phyloP scores from a whole-genome alignment of 768 basidiomycete species.

The Dacryopinax primogenitus region DNA sequence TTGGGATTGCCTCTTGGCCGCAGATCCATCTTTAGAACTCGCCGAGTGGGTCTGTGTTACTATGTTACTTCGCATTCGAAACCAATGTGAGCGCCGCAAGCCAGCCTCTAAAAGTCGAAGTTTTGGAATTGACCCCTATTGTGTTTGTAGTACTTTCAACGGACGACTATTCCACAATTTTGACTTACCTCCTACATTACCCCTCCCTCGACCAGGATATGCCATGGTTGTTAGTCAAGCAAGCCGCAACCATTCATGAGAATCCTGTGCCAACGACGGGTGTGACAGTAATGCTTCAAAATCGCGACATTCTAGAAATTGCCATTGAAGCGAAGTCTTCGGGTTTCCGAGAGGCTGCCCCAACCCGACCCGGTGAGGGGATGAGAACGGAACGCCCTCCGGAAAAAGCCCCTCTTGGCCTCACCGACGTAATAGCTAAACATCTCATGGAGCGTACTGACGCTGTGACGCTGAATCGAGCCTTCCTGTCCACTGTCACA shows the following conservation, averaged over 20 bases:
- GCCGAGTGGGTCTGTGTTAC: conserved; percentile 82
- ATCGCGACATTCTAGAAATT: conserved; percentile 62
- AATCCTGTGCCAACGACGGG: conserved; percentile 64
- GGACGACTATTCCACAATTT: conserved; percentile 65
- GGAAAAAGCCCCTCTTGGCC: conserved; percentile 32
- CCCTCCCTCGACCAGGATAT: conserved; percentile 49
- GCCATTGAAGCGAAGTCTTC: conserved; percentile 50
- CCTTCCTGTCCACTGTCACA: conserved; percentile 64
- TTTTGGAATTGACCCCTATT: neutral
- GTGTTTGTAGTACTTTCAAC: conserved; percentile 55
- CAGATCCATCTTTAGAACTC: conserved; percentile 63
- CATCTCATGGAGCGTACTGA: conserved; percentile 64
- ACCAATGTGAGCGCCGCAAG: conserved; percentile 61
- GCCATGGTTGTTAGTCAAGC: conserved; percentile 54
- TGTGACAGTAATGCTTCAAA: conserved; percentile 67
- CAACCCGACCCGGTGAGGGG: conserved; percentile 12
- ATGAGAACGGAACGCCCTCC: conserved; percentile 26
- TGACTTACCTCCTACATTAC: conserved; percentile 78
- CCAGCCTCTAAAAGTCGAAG: no score
- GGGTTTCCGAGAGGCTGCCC: conserved; percentile 27
- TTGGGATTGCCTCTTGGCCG: conserved; percentile 95
- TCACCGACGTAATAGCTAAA: conserved; percentile 60
- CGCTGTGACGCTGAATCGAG: conserved; percentile 72
- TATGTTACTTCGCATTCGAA: conserved; percentile 89
- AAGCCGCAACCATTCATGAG: conserved; percentile 68